Percentiles rank a stretch among this genome's conserved stretches.
Conservation (phyloP, 306 rosid species). For the Pyrus communis region DNA sequence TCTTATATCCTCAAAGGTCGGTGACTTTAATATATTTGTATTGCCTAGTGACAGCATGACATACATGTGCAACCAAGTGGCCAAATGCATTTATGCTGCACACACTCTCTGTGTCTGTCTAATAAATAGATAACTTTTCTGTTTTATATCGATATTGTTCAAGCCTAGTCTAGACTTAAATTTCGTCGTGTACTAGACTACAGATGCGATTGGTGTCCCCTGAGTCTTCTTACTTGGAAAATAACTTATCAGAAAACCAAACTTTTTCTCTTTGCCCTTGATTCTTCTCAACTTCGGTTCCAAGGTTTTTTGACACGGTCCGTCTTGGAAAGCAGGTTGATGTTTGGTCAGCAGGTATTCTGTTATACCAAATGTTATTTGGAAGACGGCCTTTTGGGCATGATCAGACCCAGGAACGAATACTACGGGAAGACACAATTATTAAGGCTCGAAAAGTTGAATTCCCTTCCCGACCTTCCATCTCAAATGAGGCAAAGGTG, state of each 20-base stretch:
- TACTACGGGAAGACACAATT: slow-evolving; percentile 95
- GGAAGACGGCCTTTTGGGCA: slow-evolving; percentile 97
- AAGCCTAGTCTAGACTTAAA: not conserved
- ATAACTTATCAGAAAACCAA: not conserved
- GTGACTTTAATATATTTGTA: slow-evolving; percentile 1
- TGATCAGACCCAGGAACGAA: slow-evolving; percentile 91
- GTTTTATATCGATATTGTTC: not conserved
- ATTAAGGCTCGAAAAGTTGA: slow-evolving; percentile 96
- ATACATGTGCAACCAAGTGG: not conserved
- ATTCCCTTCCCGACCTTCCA: slow-evolving; percentile 80
- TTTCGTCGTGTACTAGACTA: not conserved
- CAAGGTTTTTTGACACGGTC: slow-evolving; percentile 7
- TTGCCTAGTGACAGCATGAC: not conserved
- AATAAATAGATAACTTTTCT: not conserved
- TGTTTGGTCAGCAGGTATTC: slow-evolving; percentile 94
- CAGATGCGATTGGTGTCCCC: not conserved
- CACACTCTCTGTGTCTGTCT: not conserved
- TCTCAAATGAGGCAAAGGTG: slow-evolving; percentile 96
- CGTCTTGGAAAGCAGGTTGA: slow-evolving; percentile 66
- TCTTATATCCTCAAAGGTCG: slow-evolving; percentile 93
- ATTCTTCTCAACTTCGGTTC: not conserved
- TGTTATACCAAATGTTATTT: slow-evolving; percentile 92
- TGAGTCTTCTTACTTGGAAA: not conserved
- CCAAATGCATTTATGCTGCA: not conserved
- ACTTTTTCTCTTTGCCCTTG: not conserved